Evolutionary conservation across 352 stramenopile species (phyloP), one percentile per base, ranked within the genome.

Genomic region (Phytophthora megakarya): DNA sequence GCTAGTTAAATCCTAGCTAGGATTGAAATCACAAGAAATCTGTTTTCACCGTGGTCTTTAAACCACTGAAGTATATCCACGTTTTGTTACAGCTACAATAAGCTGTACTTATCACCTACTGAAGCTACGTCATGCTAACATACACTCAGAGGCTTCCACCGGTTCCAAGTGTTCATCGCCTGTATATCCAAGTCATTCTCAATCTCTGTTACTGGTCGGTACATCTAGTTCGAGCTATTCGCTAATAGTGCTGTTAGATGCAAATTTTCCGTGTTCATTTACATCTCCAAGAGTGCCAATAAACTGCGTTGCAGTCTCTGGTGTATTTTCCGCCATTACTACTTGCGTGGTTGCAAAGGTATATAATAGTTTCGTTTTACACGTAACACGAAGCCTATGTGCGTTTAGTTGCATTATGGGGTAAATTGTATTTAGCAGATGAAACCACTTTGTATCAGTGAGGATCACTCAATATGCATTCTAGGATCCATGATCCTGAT

Each of bases 81-180:
- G 46, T 53, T 21, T 6, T 32, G 40, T 19, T 61, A 53, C 1
- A 61, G 23, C 16, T 39, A 23, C 12, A 60, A 28, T 21, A 38
- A 21, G 21, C 51, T 60, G 28, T 60, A 60, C 22, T 50, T 60
- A 4, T n/a, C n/a, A n/a, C n/a, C 26, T 30, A 7, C n/a, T 15
- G 2, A 23, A 11, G 13, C 39, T 15, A 5, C 22, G 3, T 5
- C 39, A 32, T 18, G 37, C 25, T 28, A 26, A 60, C 22, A 45
- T 51, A 2, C n/a, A n/a, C n/a, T n/a, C 51, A 61, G 16, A 18
- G 0, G 12, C 11, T 51, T 61, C 30, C 52, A 52, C 9, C 45
- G n/a, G 15, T 61, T 61, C 52, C 40, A 61, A 19, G 28, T 15
- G 13, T 46, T 51, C 6, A 2, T 4, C 18, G 40, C 19, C 9